Evolutionary conservation across 2,329 filamentous ascomycete species (phyloP).

Genomic region (Coniella lustricola): DNA sequence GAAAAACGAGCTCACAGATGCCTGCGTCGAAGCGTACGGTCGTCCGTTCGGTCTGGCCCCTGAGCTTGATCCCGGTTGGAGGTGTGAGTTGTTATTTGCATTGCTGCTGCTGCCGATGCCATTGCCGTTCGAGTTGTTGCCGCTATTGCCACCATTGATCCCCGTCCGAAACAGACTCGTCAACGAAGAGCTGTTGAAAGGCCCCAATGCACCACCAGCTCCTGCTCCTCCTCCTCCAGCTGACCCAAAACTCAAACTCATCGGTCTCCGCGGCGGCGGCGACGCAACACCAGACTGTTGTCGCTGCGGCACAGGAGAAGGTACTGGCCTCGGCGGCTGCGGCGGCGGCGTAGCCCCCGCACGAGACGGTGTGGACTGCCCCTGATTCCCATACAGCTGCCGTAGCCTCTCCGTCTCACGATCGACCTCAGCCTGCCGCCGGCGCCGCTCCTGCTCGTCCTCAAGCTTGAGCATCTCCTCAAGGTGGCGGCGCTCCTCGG

Average conservation of each 20-base stretch:
- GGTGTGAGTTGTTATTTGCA: no score
- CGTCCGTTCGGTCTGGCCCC: slow-evolving; percentile 18
- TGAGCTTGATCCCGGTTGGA: no score
- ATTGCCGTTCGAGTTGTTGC: slow-evolving; percentile 14
- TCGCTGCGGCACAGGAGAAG: slow-evolving; percentile 14
- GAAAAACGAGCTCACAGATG: slow-evolving; percentile 21
- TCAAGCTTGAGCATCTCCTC: slow-evolving; percentile 55
- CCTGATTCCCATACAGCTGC: slow-evolving; percentile 56
- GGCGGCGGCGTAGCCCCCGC: no score
- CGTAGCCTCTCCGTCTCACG: slow-evolving; percentile 77
- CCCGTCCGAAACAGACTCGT: slow-evolving; percentile 25
- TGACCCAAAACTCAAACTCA: slow-evolving; percentile 37
- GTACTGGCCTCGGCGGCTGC: slow-evolving; percentile 8
- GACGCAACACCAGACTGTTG: slow-evolving; percentile 15
- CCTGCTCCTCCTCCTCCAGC: no score
- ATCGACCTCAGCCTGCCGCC: slow-evolving; percentile 55
- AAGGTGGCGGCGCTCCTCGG: slow-evolving; percentile 49
- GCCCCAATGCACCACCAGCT: slow-evolving; percentile 12
- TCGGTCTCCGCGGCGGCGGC: slow-evolving; percentile 30
- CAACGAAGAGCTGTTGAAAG: slow-evolving; percentile 16
- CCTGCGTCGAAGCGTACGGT: slow-evolving; percentile 17
- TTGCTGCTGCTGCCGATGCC: slow-evolving; percentile 2
- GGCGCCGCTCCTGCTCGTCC: slow-evolving; percentile 55
- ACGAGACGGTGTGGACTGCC: no score
- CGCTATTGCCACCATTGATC: slow-evolving; percentile 18